Evolutionary conservation across 176 grass and related monocot genomes (phyloP).

Genomic region (Calamus simplicifolius): DNA sequence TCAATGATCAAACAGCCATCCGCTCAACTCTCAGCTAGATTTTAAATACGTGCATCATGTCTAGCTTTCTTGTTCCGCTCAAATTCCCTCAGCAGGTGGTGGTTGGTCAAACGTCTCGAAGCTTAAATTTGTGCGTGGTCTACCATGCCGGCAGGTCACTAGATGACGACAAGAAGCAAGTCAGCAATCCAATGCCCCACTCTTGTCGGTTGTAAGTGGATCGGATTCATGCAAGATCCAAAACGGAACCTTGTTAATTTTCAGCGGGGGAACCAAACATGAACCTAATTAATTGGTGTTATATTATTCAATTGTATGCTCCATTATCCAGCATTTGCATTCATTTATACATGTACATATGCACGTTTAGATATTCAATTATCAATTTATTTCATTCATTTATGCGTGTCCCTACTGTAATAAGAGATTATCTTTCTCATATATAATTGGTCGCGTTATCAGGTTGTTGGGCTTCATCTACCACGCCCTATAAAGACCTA

Average conservation of each 20-base stretch:
- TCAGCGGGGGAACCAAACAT: too few relatives aligned
- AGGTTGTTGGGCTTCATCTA: neutral
- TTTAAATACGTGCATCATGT: neutral
- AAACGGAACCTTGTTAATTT: too few relatives aligned
- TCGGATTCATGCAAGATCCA: neutral
- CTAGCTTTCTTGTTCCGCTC: conserved; percentile 1
- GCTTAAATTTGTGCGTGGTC: neutral
- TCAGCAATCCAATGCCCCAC: conserved; percentile 7
- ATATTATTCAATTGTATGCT: too few relatives aligned
- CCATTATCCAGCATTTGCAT: too few relatives aligned
- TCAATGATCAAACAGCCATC: neutral
- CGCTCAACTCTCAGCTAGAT: neutral
- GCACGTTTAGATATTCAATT: too few relatives aligned
- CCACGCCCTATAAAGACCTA: neutral
- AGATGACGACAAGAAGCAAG: neutral
- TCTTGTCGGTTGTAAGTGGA: neutral
- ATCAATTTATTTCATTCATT: too few relatives aligned
- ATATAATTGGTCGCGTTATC: neutral
- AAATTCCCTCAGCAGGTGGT: neutral
- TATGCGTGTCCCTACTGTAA: too few relatives aligned
- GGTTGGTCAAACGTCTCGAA: neutral
- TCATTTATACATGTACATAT: too few relatives aligned
- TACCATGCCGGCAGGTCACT: neutral
- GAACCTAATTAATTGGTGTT: too few relatives aligned
- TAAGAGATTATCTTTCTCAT: too few relatives aligned